Percentiles rank a stretch among this genome's conserved stretches.
Evolutionary conservation across 176 grass and related monocot genomes (phyloP).

Genomic region (Secale cereale): DNA sequence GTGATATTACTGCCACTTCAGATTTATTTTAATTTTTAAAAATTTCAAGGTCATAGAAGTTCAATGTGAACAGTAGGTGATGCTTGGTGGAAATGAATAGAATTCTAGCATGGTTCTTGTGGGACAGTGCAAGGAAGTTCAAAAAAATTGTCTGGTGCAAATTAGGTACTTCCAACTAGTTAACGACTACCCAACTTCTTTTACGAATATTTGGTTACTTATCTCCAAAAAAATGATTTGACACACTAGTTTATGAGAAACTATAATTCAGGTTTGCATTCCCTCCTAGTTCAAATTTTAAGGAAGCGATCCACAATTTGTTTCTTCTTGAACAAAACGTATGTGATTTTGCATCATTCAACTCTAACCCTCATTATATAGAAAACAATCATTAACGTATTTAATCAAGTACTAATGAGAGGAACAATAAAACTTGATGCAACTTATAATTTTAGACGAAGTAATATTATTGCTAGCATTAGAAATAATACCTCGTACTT

Average conservation of each 20-base stretch:
- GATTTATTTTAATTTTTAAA: not conserved
- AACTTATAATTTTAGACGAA: not conserved
- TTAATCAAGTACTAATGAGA: not conserved
- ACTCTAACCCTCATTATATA: not conserved
- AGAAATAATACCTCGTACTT: constrained; percentile 83
- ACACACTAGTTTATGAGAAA: constrained; percentile 5
- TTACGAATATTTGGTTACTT: not conserved
- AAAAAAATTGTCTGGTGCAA: not conserved
- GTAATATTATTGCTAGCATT: constrained; percentile 1
- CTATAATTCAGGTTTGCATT: not conserved
- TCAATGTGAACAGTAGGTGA: not conserved
- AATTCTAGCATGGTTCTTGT: not conserved
- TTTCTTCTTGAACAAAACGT: constrained; percentile 7
- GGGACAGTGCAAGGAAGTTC: not conserved
- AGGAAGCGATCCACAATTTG: not conserved
- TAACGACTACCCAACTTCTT: not conserved
- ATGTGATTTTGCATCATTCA: not conserved
- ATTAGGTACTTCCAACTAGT: not conserved
- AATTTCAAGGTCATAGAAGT: not conserved
- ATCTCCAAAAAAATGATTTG: not conserved
- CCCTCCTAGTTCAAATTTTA: not conserved
- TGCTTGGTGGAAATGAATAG: not conserved
- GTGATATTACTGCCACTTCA: not conserved
- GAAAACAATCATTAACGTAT: not conserved
- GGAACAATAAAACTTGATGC: not conserved